These are phyloP conservation scores for Suillus americanus DNA, from an alignment of 768 basidiomycete species.

Conservation along the genomic window DNA sequence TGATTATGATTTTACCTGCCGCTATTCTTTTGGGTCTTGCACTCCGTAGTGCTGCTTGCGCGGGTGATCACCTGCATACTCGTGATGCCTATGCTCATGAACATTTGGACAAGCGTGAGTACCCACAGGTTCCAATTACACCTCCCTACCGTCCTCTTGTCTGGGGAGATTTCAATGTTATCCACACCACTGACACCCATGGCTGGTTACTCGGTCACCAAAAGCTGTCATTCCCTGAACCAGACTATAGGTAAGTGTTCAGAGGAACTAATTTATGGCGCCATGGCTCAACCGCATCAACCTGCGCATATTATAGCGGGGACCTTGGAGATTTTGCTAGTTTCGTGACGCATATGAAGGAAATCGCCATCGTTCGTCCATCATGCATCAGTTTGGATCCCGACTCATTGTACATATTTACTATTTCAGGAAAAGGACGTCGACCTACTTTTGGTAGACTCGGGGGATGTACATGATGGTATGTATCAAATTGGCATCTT, in stretches of 20 bases:
- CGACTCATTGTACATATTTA: neutral
- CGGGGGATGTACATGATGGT: slow-evolving; percentile 79
- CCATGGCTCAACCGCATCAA: neutral
- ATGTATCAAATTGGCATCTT: neutral
- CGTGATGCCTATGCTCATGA: slow-evolving; percentile 31
- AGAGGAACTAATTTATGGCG: neutral
- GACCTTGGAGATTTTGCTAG: slow-evolving; percentile 83
- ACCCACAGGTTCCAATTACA: slow-evolving; percentile 43
- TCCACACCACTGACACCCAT: slow-evolving; percentile 85
- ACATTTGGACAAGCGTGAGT: slow-evolving; percentile 35
- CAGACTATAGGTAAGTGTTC: slow-evolving; percentile 58
- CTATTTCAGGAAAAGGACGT: slow-evolving; percentile 58
- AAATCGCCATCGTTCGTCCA: slow-evolving; percentile 54
- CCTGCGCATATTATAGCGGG: slow-evolving; percentile 34
- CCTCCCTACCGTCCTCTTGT: slow-evolving; percentile 66
- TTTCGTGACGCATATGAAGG: slow-evolving; percentile 84
- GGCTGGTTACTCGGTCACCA: slow-evolving; percentile 86
- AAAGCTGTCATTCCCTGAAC: slow-evolving; percentile 68
- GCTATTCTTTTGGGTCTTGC: slow-evolving; percentile 19
- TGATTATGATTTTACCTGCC: slow-evolving; percentile 16
- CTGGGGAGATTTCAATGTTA: slow-evolving; percentile 90
- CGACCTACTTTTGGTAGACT: slow-evolving; percentile 81
- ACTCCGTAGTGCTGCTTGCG: slow-evolving; percentile 17
- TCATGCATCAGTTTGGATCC: neutral
- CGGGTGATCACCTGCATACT: slow-evolving; percentile 16